phyloP scores from a whole-genome alignment of 106 monocot genomes.

The Allium sativum region DNA sequence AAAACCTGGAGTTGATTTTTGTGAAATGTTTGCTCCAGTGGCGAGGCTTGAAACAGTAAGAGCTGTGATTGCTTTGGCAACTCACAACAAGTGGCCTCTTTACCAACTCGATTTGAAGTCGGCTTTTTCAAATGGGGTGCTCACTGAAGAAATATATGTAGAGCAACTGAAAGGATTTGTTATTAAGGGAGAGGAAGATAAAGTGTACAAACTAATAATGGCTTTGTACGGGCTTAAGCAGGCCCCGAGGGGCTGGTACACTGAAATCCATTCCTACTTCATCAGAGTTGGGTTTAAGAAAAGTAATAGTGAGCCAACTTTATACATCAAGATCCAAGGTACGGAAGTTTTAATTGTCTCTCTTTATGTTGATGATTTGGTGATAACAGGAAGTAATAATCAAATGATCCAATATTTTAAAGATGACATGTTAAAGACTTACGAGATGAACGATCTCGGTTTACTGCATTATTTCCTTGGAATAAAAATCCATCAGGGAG shows the following conservation, averaged over 20 bases:
- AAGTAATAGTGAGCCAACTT: background rate
- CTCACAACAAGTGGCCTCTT: slow-evolving; percentile 3
- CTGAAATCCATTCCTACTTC: slow-evolving; percentile 6
- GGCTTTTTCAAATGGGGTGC: too few relatives aligned
- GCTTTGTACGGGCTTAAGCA: slow-evolving; percentile 9
- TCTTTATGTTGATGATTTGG: slow-evolving; percentile 14
- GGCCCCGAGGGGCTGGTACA: slow-evolving; percentile 8
- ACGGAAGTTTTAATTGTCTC: background rate
- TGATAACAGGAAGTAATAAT: background rate
- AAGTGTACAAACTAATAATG: background rate
- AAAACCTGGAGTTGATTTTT: too few relatives aligned
- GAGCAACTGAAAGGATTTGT: slow-evolving; percentile 2
- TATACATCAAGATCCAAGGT: slow-evolving; percentile 5
- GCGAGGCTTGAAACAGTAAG: slow-evolving; percentile 7
- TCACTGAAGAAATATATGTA: background rate
- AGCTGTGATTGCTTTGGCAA: background rate
- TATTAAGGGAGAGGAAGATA: background rate
- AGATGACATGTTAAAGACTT: slow-evolving; percentile 1
- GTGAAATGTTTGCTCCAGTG: slow-evolving; percentile 6
- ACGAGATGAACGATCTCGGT: slow-evolving; percentile 12
- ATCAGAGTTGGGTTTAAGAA: background rate
- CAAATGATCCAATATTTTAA: slow-evolving; percentile 7
- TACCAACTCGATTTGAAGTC: slow-evolving; percentile 5
- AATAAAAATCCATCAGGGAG: slow-evolving; percentile 5
- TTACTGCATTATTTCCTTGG: slow-evolving; percentile 7